These are phyloP conservation scores for Dendrobium nobile DNA, from an alignment of 106 monocot species.

Conservation along the genomic window DNA sequence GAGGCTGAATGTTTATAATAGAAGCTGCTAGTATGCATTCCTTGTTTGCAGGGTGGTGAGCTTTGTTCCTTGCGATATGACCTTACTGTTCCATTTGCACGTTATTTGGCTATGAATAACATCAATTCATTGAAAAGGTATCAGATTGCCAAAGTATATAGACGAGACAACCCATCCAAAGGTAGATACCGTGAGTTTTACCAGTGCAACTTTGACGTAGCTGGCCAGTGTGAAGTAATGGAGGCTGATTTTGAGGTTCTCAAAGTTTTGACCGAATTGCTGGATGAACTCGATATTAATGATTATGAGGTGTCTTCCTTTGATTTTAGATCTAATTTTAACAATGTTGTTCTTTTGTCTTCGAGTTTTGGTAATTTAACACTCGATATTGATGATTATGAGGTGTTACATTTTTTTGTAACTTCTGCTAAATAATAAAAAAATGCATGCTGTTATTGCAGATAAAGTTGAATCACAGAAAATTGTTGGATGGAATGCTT, in stretches of 20 bases:
- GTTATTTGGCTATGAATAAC: conserved; percentile 79
- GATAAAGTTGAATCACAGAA: conserved; percentile 96
- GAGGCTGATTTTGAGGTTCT: conserved; percentile 87
- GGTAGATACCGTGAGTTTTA: conserved; percentile 98
- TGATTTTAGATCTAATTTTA: background rate
- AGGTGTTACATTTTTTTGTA: conserved; percentile 17
- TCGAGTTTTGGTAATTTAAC: too few relatives aligned
- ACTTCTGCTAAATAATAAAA: background rate
- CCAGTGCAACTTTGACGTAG: conserved; percentile 96
- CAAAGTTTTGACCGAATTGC: conserved; percentile 72
- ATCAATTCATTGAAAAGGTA: conserved; percentile 79
- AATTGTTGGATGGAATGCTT: conserved; percentile 90
- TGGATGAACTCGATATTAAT: conserved; percentile 75
- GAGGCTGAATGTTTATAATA: background rate
- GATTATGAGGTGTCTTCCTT: conserved; percentile 60
- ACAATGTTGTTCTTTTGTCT: background rate
- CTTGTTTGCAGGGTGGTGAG: conserved; percentile 76
- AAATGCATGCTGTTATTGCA: conserved; percentile 20
- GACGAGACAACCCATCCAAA: conserved; percentile 97
- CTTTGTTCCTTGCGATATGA: conserved; percentile 92
- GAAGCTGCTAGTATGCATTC: background rate
- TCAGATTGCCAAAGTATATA: conserved; percentile 93
- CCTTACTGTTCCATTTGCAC: conserved; percentile 94
- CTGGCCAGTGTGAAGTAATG: conserved; percentile 64
- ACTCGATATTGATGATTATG: conserved; percentile 77